Conservation (phyloP, 352 stramenopile species). For the Globisporangium barbulae region DNA sequence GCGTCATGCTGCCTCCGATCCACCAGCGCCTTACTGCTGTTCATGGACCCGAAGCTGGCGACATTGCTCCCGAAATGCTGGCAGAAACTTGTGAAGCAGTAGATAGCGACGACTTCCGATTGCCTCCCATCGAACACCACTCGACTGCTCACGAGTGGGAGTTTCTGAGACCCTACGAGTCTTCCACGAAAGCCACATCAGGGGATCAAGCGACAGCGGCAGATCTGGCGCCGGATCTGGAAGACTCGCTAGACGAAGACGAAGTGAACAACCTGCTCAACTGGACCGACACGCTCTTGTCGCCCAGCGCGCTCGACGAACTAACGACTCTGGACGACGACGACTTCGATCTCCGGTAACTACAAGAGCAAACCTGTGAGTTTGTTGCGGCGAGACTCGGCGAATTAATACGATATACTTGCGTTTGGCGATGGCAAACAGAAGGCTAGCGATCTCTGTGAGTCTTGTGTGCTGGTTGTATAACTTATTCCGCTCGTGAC, state of each 20-base stretch:
- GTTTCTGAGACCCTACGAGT: slow-evolving; percentile 18
- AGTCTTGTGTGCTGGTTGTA: too few species aligned
- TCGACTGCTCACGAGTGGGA: slow-evolving; percentile 14
- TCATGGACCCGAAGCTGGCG: background rate
- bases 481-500: too few species aligned
- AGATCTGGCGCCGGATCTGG: slow-evolving; percentile 24
- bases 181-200: slow-evolving; percentile 8
- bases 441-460: too few species aligned
- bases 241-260: slow-evolving; percentile 75
- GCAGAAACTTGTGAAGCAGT: background rate
- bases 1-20: slow-evolving; percentile 8
- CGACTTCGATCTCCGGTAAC: slow-evolving; percentile 2
- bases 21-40: background rate
- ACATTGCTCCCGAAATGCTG: background rate
- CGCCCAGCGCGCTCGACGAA: slow-evolving; percentile 36
- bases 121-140: slow-evolving; percentile 7
- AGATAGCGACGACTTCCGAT: background rate
- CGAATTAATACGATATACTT: background rate
- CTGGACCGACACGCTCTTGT: slow-evolving; percentile 72
- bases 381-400: background rate
- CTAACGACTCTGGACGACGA: slow-evolving; percentile 37
- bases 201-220: slow-evolving; percentile 3
- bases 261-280: slow-evolving; percentile 75
- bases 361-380: too few species aligned
- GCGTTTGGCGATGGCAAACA: too few species aligned